Evolutionary conservation across 768 basidiomycete species (phyloP).

Genomic region (Pholiota molesta): DNA sequence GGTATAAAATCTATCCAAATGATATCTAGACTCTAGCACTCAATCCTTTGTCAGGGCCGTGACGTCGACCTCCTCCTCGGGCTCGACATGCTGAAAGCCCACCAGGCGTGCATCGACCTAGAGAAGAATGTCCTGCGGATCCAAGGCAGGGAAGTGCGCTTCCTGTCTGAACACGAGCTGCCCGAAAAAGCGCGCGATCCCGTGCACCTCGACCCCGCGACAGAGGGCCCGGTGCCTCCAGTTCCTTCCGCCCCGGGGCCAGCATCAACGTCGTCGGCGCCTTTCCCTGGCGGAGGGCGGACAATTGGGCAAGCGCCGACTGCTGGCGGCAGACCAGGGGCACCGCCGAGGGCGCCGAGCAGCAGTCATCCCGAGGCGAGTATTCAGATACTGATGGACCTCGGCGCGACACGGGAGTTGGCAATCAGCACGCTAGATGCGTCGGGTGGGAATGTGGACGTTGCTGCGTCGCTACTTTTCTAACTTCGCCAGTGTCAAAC

Average conservation of each 20-base stretch:
- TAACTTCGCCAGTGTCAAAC: slow-evolving; percentile 29
- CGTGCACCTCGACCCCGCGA: slow-evolving; percentile 23
- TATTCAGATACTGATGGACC: slow-evolving; percentile 68
- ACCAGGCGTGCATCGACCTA: slow-evolving; percentile 96
- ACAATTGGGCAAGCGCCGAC: slow-evolving; percentile 55
- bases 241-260: slow-evolving; percentile 20
- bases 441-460: slow-evolving; percentile 83
- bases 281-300: slow-evolving; percentile 73
- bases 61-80: slow-evolving; percentile 96
- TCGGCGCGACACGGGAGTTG: slow-evolving; percentile 77
- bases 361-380: slow-evolving; percentile 55
- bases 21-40: neutral
- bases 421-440: slow-evolving; percentile 80
- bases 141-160: slow-evolving; percentile 84
- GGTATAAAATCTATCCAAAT: slow-evolving; percentile 41
- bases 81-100: slow-evolving; percentile 98
- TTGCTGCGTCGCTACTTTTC: slow-evolving; percentile 88
- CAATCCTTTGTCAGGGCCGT: slow-evolving; percentile 57
- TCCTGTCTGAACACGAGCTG: slow-evolving; percentile 93
- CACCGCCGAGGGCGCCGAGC: slow-evolving; percentile 19
- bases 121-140: slow-evolving; percentile 90
- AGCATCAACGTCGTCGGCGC: slow-evolving; percentile 19
- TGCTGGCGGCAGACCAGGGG: slow-evolving; percentile 15
- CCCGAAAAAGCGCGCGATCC: slow-evolving; percentile 72
- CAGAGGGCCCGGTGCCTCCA: slow-evolving; percentile 21